Conservation (phyloP, 805 yeast species). For the Priceomyces carsonii region DNA sequence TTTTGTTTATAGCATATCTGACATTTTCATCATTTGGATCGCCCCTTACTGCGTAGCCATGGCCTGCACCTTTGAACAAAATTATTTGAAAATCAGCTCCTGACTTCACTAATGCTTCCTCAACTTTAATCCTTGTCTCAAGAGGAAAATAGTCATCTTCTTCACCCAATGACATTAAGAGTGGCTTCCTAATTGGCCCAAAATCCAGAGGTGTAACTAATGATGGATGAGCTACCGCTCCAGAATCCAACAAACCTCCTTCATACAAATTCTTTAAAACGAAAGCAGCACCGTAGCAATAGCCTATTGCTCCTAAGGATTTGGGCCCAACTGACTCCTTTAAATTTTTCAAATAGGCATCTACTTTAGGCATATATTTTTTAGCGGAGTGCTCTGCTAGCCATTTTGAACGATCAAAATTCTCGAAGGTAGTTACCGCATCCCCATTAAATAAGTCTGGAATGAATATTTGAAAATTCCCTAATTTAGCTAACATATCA, state of each 20-base stretch:
- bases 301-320: constrained; percentile 22
- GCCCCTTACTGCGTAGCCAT: constrained; percentile 79
- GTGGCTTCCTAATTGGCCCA: constrained; percentile 54
- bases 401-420: constrained; percentile 51
- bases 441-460: constrained; percentile 33
- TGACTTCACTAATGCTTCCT: constrained; percentile 44
- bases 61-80: constrained; percentile 59
- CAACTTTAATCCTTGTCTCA: constrained; percentile 61
- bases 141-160: constrained; percentile 56
- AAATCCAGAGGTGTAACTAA: constrained; percentile 62
- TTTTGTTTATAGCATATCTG: constrained; percentile 66
- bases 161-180: constrained; percentile 72
- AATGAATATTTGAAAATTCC: constrained; percentile 21
- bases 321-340: constrained; percentile 34
- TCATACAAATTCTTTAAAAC: constrained; percentile 29
- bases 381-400: constrained; percentile 49
- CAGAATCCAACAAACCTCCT: constrained; percentile 49
- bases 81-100: constrained; percentile 59
- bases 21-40: constrained; percentile 53
- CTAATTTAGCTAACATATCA: constrained; percentile 18
- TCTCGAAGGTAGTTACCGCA: constrained; percentile 13
- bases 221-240: constrained; percentile 81
- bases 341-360: constrained; percentile 43
- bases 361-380: constrained; percentile 26
- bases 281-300: constrained; percentile 25